These are phyloP conservation scores for Neonectria hederae DNA, from an alignment of 2,329 filamentous ascomycete genomes.

Conservation along the genomic window DNA sequence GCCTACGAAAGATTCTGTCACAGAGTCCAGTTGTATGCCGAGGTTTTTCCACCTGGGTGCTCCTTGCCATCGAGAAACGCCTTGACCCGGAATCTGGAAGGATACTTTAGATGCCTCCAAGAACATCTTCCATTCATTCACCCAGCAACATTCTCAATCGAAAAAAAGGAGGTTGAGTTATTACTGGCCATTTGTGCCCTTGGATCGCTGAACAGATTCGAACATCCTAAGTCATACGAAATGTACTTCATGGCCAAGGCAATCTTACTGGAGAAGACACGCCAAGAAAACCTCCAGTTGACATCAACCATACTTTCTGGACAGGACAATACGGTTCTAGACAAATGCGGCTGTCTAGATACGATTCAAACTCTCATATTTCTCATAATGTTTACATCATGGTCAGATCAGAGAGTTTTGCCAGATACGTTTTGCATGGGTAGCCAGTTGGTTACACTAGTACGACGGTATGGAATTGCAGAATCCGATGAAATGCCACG, in stretches of 20 bases:
- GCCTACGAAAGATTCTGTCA: background rate
- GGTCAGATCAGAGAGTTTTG: background rate
- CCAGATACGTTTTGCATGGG: background rate
- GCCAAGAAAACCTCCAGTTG: background rate
- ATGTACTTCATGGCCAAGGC: background rate
- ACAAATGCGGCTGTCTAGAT: background rate
- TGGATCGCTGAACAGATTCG: slow-evolving; percentile 2
- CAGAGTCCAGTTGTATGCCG: background rate
- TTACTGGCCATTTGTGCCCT: background rate
- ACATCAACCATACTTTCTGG: background rate
- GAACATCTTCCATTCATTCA: slow-evolving; percentile 9
- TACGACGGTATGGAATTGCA: background rate
- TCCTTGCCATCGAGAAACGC: background rate
- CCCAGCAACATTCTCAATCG: background rate
- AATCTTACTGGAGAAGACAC: background rate
- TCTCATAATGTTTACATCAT: background rate
- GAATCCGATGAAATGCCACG: background rate
- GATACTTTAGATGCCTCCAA: slow-evolving; percentile 2
- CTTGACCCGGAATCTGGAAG: background rate
- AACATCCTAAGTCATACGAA: background rate
- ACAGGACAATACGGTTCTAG: too few relatives aligned
- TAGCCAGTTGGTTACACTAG: background rate
- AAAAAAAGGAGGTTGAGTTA: background rate
- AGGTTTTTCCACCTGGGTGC: background rate
- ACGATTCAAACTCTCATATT: background rate